Conservation (phyloP, 2,329 filamentous ascomycete genomes). For the Mariannaea sp. region DNA sequence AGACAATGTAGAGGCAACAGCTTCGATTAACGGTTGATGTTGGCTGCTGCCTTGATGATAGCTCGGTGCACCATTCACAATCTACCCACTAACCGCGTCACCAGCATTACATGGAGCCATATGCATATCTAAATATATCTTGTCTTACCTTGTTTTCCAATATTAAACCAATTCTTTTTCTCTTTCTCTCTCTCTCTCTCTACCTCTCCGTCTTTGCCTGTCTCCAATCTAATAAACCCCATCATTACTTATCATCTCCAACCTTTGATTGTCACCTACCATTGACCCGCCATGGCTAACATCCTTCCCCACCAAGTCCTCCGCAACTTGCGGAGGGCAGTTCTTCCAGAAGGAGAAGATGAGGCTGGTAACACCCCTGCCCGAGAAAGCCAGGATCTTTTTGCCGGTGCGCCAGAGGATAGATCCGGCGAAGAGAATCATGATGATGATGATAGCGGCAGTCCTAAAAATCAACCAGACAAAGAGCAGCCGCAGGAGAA, state of each 20-base stretch:
- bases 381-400: background rate
- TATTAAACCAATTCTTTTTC: background rate
- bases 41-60: background rate
- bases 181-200: background rate
- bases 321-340: slow-evolving; percentile 17
- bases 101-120: background rate
- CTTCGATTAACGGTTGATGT: background rate
- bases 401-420: background rate
- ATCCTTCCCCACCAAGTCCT: slow-evolving; percentile 33
- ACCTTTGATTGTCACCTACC: background rate
- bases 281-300: slow-evolving; percentile 35
- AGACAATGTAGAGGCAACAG: background rate
- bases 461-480: background rate
- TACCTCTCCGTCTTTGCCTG: background rate
- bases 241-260: background rate
- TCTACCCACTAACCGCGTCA: background rate
- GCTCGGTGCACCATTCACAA: background rate
- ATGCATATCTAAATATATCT: background rate
- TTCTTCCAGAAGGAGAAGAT: background rate
- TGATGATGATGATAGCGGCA: background rate
- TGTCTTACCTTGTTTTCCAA: too few species aligned
- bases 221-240: background rate
- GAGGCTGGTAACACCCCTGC: background rate
- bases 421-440: background rate
- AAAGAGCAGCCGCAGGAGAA: background rate